Evolutionary conservation across 345 rosid species (phyloP), one percentile per base, ranked within the genome.

Genomic region (Isatis tinctoria): DNA sequence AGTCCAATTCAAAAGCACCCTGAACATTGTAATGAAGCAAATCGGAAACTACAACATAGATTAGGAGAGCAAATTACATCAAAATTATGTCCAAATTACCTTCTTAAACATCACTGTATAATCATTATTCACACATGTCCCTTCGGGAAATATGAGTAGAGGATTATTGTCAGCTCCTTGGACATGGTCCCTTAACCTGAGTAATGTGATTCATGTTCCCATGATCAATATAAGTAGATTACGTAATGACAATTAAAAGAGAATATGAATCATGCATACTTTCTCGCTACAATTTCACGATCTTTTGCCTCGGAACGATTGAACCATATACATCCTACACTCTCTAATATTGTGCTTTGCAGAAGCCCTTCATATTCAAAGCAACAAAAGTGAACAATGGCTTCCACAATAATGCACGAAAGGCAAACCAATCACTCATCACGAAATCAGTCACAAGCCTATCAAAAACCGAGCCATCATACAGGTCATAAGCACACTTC

Each of bases 61-160:
- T 17, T 68, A 73, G 5, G 37, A 39, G 13, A 11, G n/a, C 3
- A 74, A 9, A 70, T 35, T 40, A 70, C 11, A 30, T 51, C 16
- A 35, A 51, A 45, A 6, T 7, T 41, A 8, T 33, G 76, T 65
- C 14, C 61, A 47, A 7, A 4, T 4, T 78, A 92, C 99, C 98
- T 96, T 96, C 83, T 96, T 96, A 77, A 96, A 96, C 99, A 96
- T 96, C 51, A 96, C 99, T 5, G 93, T 89, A 69, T 92, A 96
- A 67, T 96, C 91, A 72, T 96, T 96, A 80, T 92, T 92, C 59
- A 96, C 97, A 53, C 99, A 92, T 3, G 98, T 96, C 39, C 99
- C 98, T 77, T 96, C 97, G 16, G 99, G 99, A 84, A 96, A 96
- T 82, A 96, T 90, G 62, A 92, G 96, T 82, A 96, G 94, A 77